phyloP scores from a whole-genome alignment of 2,329 filamentous ascomycete species.

The Alternaria sp. region DNA sequence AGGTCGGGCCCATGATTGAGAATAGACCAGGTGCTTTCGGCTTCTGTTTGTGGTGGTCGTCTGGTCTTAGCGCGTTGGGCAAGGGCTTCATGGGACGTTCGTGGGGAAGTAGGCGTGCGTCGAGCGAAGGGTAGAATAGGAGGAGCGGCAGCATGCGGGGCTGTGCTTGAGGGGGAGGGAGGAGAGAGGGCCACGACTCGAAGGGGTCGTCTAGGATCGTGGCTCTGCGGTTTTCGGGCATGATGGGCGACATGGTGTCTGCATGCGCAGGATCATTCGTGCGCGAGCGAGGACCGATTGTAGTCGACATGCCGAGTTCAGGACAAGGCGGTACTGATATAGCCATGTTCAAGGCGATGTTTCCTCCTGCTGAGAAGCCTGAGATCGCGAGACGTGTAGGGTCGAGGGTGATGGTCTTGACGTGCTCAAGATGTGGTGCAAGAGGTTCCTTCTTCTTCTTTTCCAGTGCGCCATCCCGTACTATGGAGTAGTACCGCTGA shows the following conservation, averaged over 20 bases:
- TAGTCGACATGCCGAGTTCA: constrained; percentile 24
- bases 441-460: constrained; percentile 25
- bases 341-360: constrained; percentile 55
- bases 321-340: constrained; percentile 44
- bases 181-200: constrained; percentile 46
- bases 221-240: constrained; percentile 36
- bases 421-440: constrained; percentile 22
- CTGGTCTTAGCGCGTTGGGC: constrained; percentile 43
- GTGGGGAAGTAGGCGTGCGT: constrained; percentile 50
- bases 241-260: constrained; percentile 34
- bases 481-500: constrained; percentile 41
- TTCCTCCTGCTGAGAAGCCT: constrained; percentile 56
- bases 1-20: constrained; percentile 51
- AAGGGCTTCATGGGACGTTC: constrained; percentile 48
- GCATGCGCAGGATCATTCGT: constrained; percentile 14
- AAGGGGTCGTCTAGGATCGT: constrained; percentile 41
- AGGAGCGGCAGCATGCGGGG: constrained; percentile 48
- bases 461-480: constrained; percentile 24
- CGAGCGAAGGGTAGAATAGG: constrained; percentile 53
- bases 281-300: constrained; percentile 6
- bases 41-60: constrained; percentile 38
- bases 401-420: constrained; percentile 46
- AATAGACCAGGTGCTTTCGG: constrained; percentile 45
- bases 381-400: constrained; percentile 50
- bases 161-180: constrained; percentile 45